A percentile compares a stretch with the other conserved stretches of the same genome.
phyloP scores from a whole-genome alignment of 192 early-diverging fungal genomes.

The Coemansia asiatica region DNA sequence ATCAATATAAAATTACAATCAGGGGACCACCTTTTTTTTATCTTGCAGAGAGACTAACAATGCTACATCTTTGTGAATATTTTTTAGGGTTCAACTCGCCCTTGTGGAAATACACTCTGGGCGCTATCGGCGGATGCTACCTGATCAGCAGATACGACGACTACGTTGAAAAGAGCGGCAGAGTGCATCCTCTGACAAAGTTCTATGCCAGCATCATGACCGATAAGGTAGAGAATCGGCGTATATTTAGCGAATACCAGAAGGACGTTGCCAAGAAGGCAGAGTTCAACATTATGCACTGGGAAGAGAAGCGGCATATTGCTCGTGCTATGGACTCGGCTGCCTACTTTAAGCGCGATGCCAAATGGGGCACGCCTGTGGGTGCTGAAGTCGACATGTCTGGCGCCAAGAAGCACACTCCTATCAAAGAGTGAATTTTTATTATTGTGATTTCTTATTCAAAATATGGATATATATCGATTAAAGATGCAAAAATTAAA shows the following conservation, averaged over 20 bases:
- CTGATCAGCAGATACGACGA: conserved; percentile 47
- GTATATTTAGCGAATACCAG: conserved; percentile 40
- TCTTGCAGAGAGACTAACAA: too few species aligned
- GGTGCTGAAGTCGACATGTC: conserved; percentile 41
- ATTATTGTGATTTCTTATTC: too few species aligned
- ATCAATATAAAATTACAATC: too few species aligned
- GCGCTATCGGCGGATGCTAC: conserved; percentile 29
- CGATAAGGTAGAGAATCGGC: conserved; percentile 31
- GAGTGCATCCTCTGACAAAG: conserved; percentile 49
- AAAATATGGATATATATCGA: neutral
- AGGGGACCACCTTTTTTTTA: too few species aligned
- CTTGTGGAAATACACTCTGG: conserved; percentile 46
- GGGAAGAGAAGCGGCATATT: conserved; percentile 35
- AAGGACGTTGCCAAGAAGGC: conserved; percentile 41
- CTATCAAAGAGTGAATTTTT: conserved; percentile 34
- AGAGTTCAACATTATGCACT: conserved; percentile 48
- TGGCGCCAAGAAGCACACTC: conserved; percentile 22
- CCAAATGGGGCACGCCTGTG: conserved; percentile 44
- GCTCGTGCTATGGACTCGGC: conserved; percentile 13
- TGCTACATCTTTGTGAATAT: neutral
- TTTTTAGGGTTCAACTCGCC: conserved; percentile 38
- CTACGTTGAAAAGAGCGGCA: conserved; percentile 45
- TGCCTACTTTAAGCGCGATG: conserved; percentile 36
- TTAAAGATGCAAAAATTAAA: too few species aligned
- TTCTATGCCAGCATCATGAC: conserved; percentile 48